Percentiles rank a stretch among this genome's conserved stretches.
Conservation (phyloP, 2,329 filamentous ascomycete species). For the Metarhizium robertsii region DNA sequence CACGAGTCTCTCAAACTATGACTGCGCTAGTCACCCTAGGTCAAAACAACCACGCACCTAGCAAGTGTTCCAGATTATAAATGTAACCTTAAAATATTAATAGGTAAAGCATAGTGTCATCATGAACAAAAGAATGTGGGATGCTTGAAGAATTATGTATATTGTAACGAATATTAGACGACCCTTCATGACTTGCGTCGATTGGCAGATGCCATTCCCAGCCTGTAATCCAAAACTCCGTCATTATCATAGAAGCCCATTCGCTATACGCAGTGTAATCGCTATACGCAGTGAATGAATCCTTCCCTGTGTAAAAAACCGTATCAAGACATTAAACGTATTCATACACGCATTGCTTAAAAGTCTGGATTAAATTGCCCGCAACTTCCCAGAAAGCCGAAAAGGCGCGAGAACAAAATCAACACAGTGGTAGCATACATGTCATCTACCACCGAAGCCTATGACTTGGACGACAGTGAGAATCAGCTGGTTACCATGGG, state of each 20-base stretch:
- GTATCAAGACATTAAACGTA: not conserved
- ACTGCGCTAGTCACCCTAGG: too few relatives aligned
- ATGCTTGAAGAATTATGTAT: not conserved
- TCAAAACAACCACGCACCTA: not conserved
- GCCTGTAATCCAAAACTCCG: not conserved
- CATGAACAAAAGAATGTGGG: not conserved
- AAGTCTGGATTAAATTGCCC: not conserved
- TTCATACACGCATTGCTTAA: not conserved
- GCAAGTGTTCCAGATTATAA: not conserved
- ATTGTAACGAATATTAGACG: not conserved
- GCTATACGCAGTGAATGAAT: not conserved
- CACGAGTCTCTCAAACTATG: too few relatives aligned
- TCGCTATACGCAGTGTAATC: not conserved
- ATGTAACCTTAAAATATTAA: too few relatives aligned
- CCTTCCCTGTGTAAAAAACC: not conserved
- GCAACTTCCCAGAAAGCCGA: not conserved
- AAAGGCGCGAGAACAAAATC: not conserved
- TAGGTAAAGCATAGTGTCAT: too few relatives aligned
- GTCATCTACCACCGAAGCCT: not conserved
- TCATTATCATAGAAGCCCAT: not conserved
- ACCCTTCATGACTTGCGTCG: not conserved
- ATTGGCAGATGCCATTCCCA: not conserved
- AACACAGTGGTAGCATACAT: not conserved
- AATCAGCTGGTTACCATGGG: conserved; percentile 42
- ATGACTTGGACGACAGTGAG: not conserved